phyloP scores from a whole-genome alignment of 192 early-diverging fungal genomes.

The Umbelopsis sp. region DNA sequence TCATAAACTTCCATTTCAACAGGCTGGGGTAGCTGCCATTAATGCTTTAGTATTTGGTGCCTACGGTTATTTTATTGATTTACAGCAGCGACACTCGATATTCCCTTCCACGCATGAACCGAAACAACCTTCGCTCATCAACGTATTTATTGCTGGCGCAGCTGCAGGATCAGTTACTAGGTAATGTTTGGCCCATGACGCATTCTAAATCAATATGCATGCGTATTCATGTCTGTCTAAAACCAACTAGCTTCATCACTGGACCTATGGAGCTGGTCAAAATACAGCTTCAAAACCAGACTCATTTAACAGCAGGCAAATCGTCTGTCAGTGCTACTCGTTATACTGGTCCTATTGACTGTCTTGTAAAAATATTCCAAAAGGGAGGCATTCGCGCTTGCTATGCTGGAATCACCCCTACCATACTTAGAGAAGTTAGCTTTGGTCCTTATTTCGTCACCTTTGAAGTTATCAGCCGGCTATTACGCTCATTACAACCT shows the following conservation, averaged over 20 bases:
- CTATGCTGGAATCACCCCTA: slow-evolving; percentile 51
- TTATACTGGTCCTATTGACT: slow-evolving; percentile 52
- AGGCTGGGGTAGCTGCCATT: slow-evolving; percentile 58
- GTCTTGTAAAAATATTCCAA: slow-evolving; percentile 44
- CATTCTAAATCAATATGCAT: too few species aligned
- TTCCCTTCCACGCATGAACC: neutral
- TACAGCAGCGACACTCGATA: slow-evolving; percentile 41
- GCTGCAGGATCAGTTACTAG: slow-evolving; percentile 57
- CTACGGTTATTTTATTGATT: slow-evolving; percentile 49
- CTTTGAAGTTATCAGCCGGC: slow-evolving; percentile 50
- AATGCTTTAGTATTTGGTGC: slow-evolving; percentile 62
- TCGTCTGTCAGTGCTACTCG: neutral
- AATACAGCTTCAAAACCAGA: slow-evolving; percentile 56
- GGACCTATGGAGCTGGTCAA: slow-evolving; percentile 63
- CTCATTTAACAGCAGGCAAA: slow-evolving; percentile 13
- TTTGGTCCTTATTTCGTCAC: slow-evolving; percentile 61
- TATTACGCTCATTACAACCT: slow-evolving; percentile 39
- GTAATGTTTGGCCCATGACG: slow-evolving; percentile 24
- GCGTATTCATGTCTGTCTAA: neutral
- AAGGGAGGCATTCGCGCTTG: slow-evolving; percentile 54
- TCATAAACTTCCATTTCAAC: neutral
- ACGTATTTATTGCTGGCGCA: slow-evolving; percentile 56
- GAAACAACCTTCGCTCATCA: slow-evolving; percentile 39
- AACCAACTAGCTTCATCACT: slow-evolving; percentile 49
- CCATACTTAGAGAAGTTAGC: slow-evolving; percentile 51